Evolutionary conservation across 2,329 filamentous ascomycete species (phyloP).

Genomic region (Colletotrichum orchidophilum): DNA sequence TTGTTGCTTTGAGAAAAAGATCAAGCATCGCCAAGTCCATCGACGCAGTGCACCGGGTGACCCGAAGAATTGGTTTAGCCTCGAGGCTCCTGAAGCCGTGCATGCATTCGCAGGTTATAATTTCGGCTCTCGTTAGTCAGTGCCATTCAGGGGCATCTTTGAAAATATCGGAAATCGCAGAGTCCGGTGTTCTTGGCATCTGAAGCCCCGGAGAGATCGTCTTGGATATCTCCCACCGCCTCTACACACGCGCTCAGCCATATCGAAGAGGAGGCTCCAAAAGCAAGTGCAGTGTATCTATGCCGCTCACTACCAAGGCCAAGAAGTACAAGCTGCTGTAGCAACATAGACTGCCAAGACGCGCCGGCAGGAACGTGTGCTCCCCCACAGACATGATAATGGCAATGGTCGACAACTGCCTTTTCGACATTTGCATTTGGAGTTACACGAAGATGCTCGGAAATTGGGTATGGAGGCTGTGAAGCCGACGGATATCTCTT

Average conservation of each 20-base stretch:
- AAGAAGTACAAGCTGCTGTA: background rate
- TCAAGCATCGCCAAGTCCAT: background rate
- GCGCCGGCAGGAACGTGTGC: slow-evolving; percentile 1
- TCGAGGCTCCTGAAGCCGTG: background rate
- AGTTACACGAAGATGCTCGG: background rate
- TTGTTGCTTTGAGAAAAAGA: background rate
- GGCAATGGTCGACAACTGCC: background rate
- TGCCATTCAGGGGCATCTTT: background rate
- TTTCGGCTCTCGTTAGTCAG: background rate
- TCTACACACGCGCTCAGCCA: background rate
- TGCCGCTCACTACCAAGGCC: background rate
- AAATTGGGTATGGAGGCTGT: too few species aligned
- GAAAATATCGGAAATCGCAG: background rate
- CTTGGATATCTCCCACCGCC: background rate
- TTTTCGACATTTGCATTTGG: too few species aligned
- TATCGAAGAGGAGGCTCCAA: background rate
- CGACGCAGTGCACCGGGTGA: background rate
- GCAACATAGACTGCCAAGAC: slow-evolving; percentile 20
- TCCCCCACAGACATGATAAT: slow-evolving; percentile 4
- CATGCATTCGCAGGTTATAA: background rate
- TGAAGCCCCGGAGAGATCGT: background rate
- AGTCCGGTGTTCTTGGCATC: background rate
- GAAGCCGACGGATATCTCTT: background rate
- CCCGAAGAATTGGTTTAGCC: background rate
- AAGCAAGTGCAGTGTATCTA: background rate